Conservation (phyloP, 805 yeast species). For the Vanderwaltozyma yarrowii region DNA sequence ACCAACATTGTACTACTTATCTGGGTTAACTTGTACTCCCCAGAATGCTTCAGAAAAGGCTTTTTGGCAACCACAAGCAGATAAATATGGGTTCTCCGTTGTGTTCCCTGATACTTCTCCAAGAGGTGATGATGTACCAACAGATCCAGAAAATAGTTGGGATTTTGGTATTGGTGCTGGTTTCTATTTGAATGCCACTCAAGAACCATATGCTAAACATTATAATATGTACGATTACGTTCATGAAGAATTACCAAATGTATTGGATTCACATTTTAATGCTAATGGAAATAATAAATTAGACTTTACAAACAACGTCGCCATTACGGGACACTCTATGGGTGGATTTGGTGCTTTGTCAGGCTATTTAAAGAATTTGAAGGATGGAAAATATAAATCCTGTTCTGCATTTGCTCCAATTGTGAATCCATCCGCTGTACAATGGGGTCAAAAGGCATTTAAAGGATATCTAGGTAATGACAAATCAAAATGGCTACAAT, state of each 20-base stretch:
- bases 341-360: slow-evolving; percentile 92
- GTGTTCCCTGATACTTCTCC: slow-evolving; percentile 98
- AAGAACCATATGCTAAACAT: slow-evolving; percentile 57
- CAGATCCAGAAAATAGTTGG: slow-evolving; percentile 50
- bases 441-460: slow-evolving; percentile 88
- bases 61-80: slow-evolving; percentile 70
- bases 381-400: slow-evolving; percentile 47
- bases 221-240: slow-evolving; percentile 85
- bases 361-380: slow-evolving; percentile 57
- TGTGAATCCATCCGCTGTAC: slow-evolving; percentile 60
- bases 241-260: slow-evolving; percentile 56
- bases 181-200: slow-evolving; percentile 79
- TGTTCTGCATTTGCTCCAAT: slow-evolving; percentile 91
- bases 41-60: slow-evolving; percentile 93
- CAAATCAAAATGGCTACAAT: slow-evolving; percentile 47
- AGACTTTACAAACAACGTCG: slow-evolving; percentile 48
- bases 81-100: slow-evolving; percentile 72
- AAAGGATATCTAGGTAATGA: slow-evolving; percentile 61
- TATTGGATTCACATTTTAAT: slow-evolving; percentile 33
- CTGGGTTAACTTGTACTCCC: slow-evolving; percentile 91
- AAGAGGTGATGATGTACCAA: slow-evolving; percentile 73
- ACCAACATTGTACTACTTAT: slow-evolving; percentile 71
- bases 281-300: slow-evolving; percentile 31
- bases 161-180: slow-evolving; percentile 96
- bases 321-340: slow-evolving; percentile 97